Percentiles rank a stretch among this genome's conserved stretches.
Evolutionary conservation across 148 eudicot genomes (phyloP).

Genomic region (Chenopodium quinoa): DNA sequence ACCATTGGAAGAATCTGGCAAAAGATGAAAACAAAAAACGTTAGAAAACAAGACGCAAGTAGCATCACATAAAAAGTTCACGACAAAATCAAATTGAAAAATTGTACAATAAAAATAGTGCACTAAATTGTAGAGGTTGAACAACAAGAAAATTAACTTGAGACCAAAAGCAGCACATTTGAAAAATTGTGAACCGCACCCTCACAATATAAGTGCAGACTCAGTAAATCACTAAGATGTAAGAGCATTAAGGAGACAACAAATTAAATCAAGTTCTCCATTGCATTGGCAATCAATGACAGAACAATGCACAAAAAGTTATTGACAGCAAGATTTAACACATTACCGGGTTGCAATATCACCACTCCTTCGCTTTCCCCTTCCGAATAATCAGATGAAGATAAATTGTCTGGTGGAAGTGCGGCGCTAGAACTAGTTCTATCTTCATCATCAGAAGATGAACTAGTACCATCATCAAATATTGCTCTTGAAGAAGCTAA

Average conservation of each 20-base stretch:
- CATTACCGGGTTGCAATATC: constrained; percentile 39
- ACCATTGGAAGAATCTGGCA: constrained; percentile 38
- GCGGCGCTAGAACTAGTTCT: constrained; percentile 46
- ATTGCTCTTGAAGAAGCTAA: constrained; percentile 43
- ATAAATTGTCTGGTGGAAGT: constrained; percentile 47
- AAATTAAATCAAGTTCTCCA: not conserved
- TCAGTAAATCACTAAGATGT: not conserved
- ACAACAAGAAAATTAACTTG: not conserved
- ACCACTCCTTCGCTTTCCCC: constrained; percentile 40
- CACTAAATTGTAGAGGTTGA: not conserved
- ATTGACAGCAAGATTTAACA: not conserved
- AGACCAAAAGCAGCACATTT: not conserved
- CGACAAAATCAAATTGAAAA: not conserved
- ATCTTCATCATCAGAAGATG: constrained; percentile 42
- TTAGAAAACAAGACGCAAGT: not conserved
- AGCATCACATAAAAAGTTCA: not conserved
- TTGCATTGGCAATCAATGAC: not conserved
- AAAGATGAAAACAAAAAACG: not conserved
- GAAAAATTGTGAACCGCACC: not conserved
- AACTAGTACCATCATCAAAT: constrained; percentile 52
- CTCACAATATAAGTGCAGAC: not conserved
- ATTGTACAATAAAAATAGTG: not conserved
- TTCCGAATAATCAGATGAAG: constrained; percentile 50
- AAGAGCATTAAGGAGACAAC: not conserved
- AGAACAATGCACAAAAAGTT: not conserved